Conservation (phyloP, 2,329 filamentous ascomycete species). For the Tolypocladium cylindrosporum region DNA sequence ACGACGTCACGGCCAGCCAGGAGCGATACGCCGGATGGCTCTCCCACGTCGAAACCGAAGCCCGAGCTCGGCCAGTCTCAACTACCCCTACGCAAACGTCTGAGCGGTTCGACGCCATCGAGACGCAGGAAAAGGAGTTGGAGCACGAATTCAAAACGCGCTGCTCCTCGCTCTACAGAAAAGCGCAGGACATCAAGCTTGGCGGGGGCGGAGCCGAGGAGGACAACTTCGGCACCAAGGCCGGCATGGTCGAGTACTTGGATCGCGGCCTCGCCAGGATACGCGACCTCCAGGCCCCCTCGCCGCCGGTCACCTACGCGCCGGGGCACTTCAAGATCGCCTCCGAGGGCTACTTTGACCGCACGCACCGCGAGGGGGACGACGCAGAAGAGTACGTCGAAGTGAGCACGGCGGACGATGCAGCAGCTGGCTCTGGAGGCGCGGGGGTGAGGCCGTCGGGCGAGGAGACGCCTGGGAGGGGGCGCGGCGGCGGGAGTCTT, state of each 20-base stretch:
- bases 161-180: conserved; percentile 35
- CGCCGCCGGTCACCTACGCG: conserved; percentile 11
- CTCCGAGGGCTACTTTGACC: conserved; percentile 18
- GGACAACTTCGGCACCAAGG: conserved; percentile 33
- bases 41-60: conserved; percentile 30
- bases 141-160: conserved; percentile 37
- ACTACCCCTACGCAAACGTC: conserved; percentile 25
- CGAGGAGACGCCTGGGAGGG: conserved; percentile 12
- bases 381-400: conserved; percentile 25
- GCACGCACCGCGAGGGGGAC: conserved; percentile 12
- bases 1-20: conserved; percentile 18
- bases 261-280: conserved; percentile 35
- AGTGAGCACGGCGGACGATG: conserved; percentile 16
- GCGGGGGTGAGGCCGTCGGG: conserved; percentile 5
- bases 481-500: conserved; percentile 17
- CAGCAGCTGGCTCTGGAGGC: neutral
- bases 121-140: conserved; percentile 35
- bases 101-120: conserved; percentile 30
- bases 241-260: conserved; percentile 37
- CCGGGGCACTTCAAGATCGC: conserved; percentile 20
- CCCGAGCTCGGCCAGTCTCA: conserved; percentile 25
- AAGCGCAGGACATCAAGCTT: conserved; percentile 26
- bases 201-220: conserved; percentile 10
- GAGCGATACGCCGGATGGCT: conserved; percentile 36
- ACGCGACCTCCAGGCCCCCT: conserved; percentile 15